Evolutionary conservation across 2,329 filamentous ascomycete genomes (phyloP).

Genomic region (Aspergillus eucalypticola): DNA sequence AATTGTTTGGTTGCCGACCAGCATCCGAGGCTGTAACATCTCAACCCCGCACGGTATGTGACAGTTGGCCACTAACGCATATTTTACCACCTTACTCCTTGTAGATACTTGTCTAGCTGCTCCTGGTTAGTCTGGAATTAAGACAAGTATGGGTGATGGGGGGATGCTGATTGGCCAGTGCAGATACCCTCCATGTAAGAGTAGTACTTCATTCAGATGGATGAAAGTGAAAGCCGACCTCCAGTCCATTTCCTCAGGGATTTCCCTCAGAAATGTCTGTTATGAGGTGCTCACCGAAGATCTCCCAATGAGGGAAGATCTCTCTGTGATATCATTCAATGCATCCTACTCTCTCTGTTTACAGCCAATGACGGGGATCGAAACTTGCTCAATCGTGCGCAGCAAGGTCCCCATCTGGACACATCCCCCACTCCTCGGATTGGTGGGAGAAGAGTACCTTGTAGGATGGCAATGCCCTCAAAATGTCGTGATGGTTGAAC

Average conservation of each 20-base stretch:
- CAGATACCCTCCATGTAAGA: not conserved
- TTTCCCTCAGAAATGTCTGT: not conserved
- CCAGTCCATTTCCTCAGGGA: not conserved
- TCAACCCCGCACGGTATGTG: not conserved
- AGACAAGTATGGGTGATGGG: not conserved
- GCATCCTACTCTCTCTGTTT: not conserved
- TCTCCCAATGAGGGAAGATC: too few relatives aligned
- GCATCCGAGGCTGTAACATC: not conserved
- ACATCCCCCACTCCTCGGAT: not conserved
- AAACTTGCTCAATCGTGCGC: slow-evolving; percentile 16
- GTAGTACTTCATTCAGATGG: not conserved
- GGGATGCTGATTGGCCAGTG: not conserved
- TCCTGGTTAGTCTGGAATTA: not conserved
- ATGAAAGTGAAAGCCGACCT: not conserved
- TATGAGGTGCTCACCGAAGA: not conserved
- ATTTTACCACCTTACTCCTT: not conserved
- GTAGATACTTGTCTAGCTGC: not conserved
- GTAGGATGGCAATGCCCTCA: not conserved
- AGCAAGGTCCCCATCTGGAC: slow-evolving; percentile 5
- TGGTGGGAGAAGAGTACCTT: slow-evolving; percentile 9
- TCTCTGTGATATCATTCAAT: not conserved
- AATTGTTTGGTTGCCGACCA: too few relatives aligned
- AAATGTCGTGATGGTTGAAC: not conserved
- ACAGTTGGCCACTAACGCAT: not conserved
- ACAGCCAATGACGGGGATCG: not conserved